Base-by-base conservation (phyloP, 305 asterid genomes). In the Fraxinus xanthoxyloides region DNA sequence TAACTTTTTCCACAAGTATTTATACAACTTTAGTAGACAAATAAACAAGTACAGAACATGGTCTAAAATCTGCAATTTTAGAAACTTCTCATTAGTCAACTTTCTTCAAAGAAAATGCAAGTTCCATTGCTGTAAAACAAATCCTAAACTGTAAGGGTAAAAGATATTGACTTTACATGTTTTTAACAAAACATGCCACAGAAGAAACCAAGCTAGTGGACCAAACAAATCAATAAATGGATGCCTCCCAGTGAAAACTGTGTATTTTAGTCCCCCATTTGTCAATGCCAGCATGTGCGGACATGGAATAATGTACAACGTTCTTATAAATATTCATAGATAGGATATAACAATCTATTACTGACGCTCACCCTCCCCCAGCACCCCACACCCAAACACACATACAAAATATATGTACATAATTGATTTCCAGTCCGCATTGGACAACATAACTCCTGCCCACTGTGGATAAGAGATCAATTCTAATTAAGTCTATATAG, bases 41-140 rank as follows among this genome's bases (percentile, higher is more conserved):
- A 80, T 10, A 26, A 35, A 77, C 15, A 12, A 28, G 36, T 67
- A 67, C 5, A 72, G 65, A 81, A 26, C 38, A 21, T 38, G 72
- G 84, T 96, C 92, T 87, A 93, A 97, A 80, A 90, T 88, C 48
- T 90, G 98, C 81, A 93, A 85, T 78, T 91, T 90, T 69, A 94
- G 89, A 86, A 94, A 97, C 85, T 91, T 93, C 87, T 94, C 97
- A 43, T 92, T 94, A 1, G 91, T 88, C 89, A 94, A 81, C 87
- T 94, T 94, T 94, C 90, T 93, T 97, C 79, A 93, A 79, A 61
- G 97, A 91, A 83, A 94, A 78, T n/a, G 97, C 97, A 76, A 94
- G 89, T 85, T 94, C 97, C 97, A 94, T 94, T 5, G 98, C 98
- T 94, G 90, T 70, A 82, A 69, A 40, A 43, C 34, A 79, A 38